Conservation (phyloP, 2,329 filamentous ascomycete species). For the Colletotrichum karsti region DNA sequence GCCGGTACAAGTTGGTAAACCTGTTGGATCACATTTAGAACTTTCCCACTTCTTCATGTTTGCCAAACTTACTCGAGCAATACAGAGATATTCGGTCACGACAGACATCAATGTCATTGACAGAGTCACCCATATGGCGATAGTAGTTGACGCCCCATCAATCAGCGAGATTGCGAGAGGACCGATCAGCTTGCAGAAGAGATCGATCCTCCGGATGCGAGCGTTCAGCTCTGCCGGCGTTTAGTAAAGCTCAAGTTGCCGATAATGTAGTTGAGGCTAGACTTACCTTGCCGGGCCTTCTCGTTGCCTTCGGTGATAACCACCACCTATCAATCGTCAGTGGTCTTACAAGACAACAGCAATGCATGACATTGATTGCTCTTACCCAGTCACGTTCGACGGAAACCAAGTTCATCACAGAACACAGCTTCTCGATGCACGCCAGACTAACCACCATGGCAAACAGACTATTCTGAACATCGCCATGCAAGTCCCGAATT, state of each 20-base stretch:
- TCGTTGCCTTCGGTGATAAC: conserved; percentile 54
- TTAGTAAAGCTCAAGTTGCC: not conserved
- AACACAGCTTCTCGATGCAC: conserved; percentile 4
- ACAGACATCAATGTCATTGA: conserved; percentile 57
- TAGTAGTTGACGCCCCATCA: conserved; percentile 50
- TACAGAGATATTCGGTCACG: conserved; percentile 57
- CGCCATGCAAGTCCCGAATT: not conserved
- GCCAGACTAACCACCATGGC: conserved; percentile 58
- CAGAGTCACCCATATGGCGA: conserved; percentile 56
- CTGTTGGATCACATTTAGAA: not conserved
- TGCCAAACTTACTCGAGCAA: conserved; percentile 47
- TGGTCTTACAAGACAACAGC: not conserved
- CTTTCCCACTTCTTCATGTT: not conserved
- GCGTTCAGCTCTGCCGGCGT: conserved; percentile 52
- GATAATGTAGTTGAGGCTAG: not conserved
- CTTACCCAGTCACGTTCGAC: conserved; percentile 6
- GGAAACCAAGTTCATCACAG: conserved; percentile 4
- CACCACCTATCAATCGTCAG: conserved; percentile 42
- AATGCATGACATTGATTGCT: not conserved
- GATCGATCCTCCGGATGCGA: conserved; percentile 65
- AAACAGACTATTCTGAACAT: conserved; percentile 38
- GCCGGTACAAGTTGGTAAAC: conserved; percentile 34
- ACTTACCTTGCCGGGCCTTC: conserved; percentile 31
- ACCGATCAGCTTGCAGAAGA: conserved; percentile 64
- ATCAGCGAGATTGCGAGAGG: conserved; percentile 61